Base-by-base conservation (phyloP, 257 asterid species). In the Verbascum thapsus region DNA sequence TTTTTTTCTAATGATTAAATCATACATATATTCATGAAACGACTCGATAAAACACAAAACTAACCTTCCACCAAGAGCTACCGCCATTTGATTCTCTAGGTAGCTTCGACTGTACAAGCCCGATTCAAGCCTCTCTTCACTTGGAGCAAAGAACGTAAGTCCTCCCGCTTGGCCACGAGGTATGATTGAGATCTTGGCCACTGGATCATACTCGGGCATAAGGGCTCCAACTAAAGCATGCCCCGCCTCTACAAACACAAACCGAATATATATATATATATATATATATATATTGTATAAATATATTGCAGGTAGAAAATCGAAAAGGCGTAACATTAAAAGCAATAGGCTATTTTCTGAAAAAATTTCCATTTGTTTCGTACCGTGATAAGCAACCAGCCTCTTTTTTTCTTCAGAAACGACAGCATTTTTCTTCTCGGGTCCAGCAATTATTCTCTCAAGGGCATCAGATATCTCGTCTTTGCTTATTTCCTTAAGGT, bases 101-200 rank as follows among this genome's bases (percentile, higher is more conserved):
- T 94, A 90, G 83, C 97, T 94, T 73, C 96, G 79, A 71, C 99
- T 90, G 84, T 94, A 94, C 65, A 94, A 65, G 15, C 97, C 99
- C 0, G 97, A 94, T 74, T 94, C 99, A 4, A 94, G 95, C 72
- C 99, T 83, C 81, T 94, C 99, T 74, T 94, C 99, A 66, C 99
- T 94, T 8, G 99, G 97, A 57, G 99, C 99, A 47, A 94, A 94
- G 64, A 94, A 94, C 49, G 97, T 94, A 32, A 94, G 96, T 6
- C 99, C 99, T 19, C 99, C 99, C 6, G 99, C 99, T 74, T 94
- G 99, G 64, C 99, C 99, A 52, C 99, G 99, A 19, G 99, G 99
- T 73, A 94, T 90, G 64, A 94, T 94, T 11, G 99, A 94, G 79
- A 94, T 94, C 58, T 94, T 94, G 58, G 99, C 99, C 53, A 94